These are phyloP conservation scores for Novymonas esmeraldas DNA, from an alignment of 208 protist genomes.

Conservation along the genomic window DNA sequence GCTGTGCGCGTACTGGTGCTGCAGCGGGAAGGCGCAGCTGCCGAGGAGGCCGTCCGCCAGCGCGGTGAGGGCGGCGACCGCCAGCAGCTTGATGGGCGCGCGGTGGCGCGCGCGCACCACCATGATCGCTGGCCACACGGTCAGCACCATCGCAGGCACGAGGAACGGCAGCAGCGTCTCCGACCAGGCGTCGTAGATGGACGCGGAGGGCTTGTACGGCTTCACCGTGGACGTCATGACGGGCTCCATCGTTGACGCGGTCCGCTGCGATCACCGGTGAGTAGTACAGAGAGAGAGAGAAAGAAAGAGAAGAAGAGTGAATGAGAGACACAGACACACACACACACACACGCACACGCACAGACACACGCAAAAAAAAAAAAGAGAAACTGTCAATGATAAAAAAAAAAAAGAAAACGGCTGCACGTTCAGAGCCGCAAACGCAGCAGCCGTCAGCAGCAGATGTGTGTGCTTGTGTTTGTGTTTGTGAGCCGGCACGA, in stretches of 20 bases:
- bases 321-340: too few species aligned
- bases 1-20: slow-evolving; percentile 25
- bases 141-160: slow-evolving; percentile 17
- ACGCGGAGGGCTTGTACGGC: background rate
- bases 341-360: too few species aligned
- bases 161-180: slow-evolving; percentile 14
- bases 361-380: too few species aligned
- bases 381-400: too few species aligned
- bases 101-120: slow-evolving; percentile 2
- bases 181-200: slow-evolving; percentile 22
- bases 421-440: too few species aligned
- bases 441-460: too few species aligned
- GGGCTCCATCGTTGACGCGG: background rate
- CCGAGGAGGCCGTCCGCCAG: slow-evolving; percentile 24
- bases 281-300: too few species aligned
- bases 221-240: background rate
- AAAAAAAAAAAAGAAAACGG: too few species aligned
- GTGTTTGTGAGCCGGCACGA: too few species aligned
- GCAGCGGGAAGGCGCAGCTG: slow-evolving; percentile 21
- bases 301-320: too few species aligned
- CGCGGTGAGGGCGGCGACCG: slow-evolving; percentile 8
- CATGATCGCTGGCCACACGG: slow-evolving; percentile 12
- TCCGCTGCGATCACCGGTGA: too few species aligned
- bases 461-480: too few species aligned
- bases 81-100: slow-evolving; percentile 17